Evolutionary conservation across 148 eudicot species (phyloP), one percentile per base, ranked within the genome.

Genomic region (Silene conica): DNA sequence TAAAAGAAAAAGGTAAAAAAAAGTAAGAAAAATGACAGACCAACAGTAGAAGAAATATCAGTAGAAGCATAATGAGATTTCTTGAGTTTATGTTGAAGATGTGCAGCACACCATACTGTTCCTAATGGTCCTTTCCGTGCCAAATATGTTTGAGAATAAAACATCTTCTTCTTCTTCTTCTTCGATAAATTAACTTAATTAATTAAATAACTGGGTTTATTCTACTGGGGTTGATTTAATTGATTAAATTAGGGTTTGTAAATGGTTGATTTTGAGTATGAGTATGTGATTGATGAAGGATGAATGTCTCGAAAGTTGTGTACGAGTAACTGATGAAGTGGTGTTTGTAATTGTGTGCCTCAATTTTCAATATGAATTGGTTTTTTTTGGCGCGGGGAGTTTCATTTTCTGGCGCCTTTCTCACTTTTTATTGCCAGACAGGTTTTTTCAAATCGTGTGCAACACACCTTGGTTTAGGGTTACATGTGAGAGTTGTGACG

Each of bases 21-120:
- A 50, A 13, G 25, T 14, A 41, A 6, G 64, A 61, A 20, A 5
- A 54, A 16, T 62, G 45, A 86, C 86, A 0, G 8, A 93, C 98
- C 98, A 15, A 89, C 97, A 23, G 97, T 91, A 38, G 87, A 80
- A 9, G 87, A 82, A 43, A 93, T 87, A 69, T 93, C 81, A 18
- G 93, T 91, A 73, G 92, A 77, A 67, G 85, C 77, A 75, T 83
- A 84, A 25, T 91, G 92, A 31, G 95, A 83, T 63, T 93, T 93
- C 85, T 78, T 86, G 80, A 93, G 95, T 54, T 68, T 88, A 78
- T 86, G 85, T 71, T 93, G 92, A 59, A 93, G 77, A 84, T 93
- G 98, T 7, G 98, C 97, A 41, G 88, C 86, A 48, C 78, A 75
- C 86, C 86, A 85, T 2, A 83, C 84, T 3, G 84, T 83, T 6